Percentiles rank a stretch among this genome's conserved stretches.
phyloP scores from a whole-genome alignment of 768 basidiomycete genomes.

The Podaxis sp. region DNA sequence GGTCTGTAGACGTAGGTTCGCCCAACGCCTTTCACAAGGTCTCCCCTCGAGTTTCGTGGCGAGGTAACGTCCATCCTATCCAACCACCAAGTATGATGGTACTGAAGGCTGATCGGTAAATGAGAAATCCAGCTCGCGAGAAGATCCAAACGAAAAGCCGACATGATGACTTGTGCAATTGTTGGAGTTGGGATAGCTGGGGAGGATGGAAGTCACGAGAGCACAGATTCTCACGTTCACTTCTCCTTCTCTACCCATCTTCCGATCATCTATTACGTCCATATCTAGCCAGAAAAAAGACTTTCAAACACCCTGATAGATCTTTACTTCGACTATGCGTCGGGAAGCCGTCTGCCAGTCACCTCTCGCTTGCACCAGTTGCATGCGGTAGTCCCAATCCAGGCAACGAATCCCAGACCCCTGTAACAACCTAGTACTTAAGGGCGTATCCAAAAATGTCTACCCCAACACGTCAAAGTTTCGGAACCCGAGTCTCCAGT shows the following conservation, averaged over 20 bases:
- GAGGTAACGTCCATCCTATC: no score
- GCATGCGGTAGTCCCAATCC: neutral
- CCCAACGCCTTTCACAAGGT: constrained; percentile 38
- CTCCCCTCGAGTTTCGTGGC: constrained; percentile 43
- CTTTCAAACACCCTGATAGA: neutral
- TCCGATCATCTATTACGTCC: neutral
- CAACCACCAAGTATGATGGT: neutral
- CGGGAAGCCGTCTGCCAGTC: neutral
- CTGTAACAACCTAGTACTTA: neutral
- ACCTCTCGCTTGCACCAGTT: neutral
- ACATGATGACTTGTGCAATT: no score
- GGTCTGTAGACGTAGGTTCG: constrained; percentile 51
- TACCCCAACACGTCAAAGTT: no score
- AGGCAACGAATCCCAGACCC: neutral
- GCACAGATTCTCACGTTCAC: neutral
- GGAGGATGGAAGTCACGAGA: neutral
- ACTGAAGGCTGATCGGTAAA: neutral
- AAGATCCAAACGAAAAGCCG: no score
- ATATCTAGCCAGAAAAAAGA: neutral
- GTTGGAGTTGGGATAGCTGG: no score
- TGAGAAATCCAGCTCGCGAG: neutral
- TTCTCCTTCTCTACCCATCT: neutral
- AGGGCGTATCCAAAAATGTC: neutral
- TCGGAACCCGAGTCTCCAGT: neutral
- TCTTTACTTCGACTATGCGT: neutral